Evolutionary conservation across 768 basidiomycete species (phyloP).

Genomic region (Royoungia palumana): DNA sequence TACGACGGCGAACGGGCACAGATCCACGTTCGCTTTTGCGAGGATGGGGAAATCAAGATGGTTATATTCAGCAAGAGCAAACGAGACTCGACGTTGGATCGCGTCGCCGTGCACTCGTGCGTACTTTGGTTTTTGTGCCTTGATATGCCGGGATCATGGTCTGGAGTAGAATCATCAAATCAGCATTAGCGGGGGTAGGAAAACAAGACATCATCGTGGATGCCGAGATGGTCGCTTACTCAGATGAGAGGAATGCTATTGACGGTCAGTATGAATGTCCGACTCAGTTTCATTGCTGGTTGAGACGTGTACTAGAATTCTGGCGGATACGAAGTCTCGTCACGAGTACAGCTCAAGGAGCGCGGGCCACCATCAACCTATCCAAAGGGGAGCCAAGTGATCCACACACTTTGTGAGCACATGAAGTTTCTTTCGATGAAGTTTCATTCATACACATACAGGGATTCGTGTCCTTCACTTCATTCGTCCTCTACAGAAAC

Average conservation of each 20-base stretch:
- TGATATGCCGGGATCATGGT: not conserved
- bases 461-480: slow-evolving; percentile 41
- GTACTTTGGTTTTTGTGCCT: slow-evolving; percentile 5
- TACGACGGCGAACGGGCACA: slow-evolving; percentile 96
- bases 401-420: slow-evolving; percentile 19
- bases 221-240: slow-evolving; percentile 88
- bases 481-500: slow-evolving; percentile 36
- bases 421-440: slow-evolving; percentile 2
- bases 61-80: slow-evolving; percentile 88
- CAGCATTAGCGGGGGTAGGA: slow-evolving; percentile 47
- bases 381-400: slow-evolving; percentile 19
- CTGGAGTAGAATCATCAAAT: slow-evolving; percentile 50
- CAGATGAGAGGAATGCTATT: slow-evolving; percentile 50
- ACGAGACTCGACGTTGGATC: slow-evolving; percentile 76
- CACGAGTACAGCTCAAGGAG: slow-evolving; percentile 53
- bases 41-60: slow-evolving; percentile 43
- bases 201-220: slow-evolving; percentile 56
- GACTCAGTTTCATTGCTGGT: not conserved
- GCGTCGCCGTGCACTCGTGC: slow-evolving; percentile 57
- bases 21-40: slow-evolving; percentile 67
- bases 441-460: slow-evolving; percentile 9
- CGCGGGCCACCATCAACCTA: slow-evolving; percentile 35
- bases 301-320: slow-evolving; percentile 51
- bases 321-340: slow-evolving; percentile 68
- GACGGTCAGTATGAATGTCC: slow-evolving; percentile 53